phyloP scores from a whole-genome alignment of 2,329 filamentous ascomycete genomes.

The Sporothrix mexicana region DNA sequence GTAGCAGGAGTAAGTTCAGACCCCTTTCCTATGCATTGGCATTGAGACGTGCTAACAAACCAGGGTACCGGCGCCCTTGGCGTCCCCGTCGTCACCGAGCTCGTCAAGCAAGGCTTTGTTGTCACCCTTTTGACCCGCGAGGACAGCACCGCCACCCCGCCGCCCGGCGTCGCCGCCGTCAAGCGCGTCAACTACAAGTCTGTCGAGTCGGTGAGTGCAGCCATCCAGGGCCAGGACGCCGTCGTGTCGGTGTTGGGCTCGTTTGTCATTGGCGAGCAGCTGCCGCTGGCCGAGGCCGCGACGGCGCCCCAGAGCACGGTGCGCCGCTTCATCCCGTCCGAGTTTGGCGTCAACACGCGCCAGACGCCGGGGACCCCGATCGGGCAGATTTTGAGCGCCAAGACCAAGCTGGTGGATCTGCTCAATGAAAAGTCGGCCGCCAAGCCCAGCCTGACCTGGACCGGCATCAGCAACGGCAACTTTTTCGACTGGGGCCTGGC shows the following conservation, averaged over 20 bases:
- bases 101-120: slow-evolving; percentile 51
- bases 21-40: background rate
- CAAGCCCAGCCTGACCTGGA: slow-evolving; percentile 40
- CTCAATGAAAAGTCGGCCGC: slow-evolving; percentile 29
- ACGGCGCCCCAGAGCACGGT: slow-evolving; percentile 38
- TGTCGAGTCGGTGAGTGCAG: slow-evolving; percentile 48
- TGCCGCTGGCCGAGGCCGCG: slow-evolving; percentile 38
- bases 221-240: slow-evolving; percentile 58
- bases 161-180: slow-evolving; percentile 48
- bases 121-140: slow-evolving; percentile 58
- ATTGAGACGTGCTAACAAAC: background rate
- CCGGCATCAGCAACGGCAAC: slow-evolving; percentile 41
- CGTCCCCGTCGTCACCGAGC: slow-evolving; percentile 41
- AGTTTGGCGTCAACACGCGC: slow-evolving; percentile 41
- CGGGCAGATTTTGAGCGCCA: slow-evolving; percentile 46
- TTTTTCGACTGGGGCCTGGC: slow-evolving; percentile 53
- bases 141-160: slow-evolving; percentile 48
- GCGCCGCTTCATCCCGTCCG: slow-evolving; percentile 42
- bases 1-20: slow-evolving; percentile 46
- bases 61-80: slow-evolving; percentile 47
- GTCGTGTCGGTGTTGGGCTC: slow-evolving; percentile 57
- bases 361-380: slow-evolving; percentile 34
- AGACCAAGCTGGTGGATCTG: slow-evolving; percentile 49
- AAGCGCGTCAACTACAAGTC: slow-evolving; percentile 53
- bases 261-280: slow-evolving; percentile 45